These are phyloP conservation scores for Penstemon barbatus DNA, from an alignment of 257 asterid species.

Conservation along the genomic window DNA sequence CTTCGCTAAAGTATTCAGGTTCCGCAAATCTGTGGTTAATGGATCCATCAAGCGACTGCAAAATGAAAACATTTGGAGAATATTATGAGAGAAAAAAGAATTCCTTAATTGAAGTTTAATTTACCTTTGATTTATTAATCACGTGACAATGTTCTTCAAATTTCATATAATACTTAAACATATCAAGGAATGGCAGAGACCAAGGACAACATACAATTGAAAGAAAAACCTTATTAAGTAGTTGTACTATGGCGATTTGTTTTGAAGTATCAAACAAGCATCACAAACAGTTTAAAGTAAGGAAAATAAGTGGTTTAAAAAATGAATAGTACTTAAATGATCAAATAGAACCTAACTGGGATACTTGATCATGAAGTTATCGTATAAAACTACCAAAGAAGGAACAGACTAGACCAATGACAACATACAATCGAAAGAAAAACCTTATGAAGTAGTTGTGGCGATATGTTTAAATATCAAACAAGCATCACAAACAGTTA, in stretches of 20 bases:
- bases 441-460: neutral
- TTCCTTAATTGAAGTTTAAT: no score
- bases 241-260: neutral
- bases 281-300: conserved; percentile 14
- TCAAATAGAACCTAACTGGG: conserved; percentile 7
- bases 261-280: conserved; percentile 11
- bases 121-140: conserved; percentile 17
- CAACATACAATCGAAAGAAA: conserved; percentile 13
- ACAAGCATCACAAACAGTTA: conserved; percentile 14
- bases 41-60: conserved; percentile 93
- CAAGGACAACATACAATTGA: conserved; percentile 6
- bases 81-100: neutral
- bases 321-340: neutral
- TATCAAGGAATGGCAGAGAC: conserved; percentile 1
- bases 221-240: neutral
- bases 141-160: conserved; percentile 21
- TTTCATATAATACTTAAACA: conserved; percentile 1
- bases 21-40: conserved; percentile 85
- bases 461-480: conserved; percentile 9
- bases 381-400: conserved; percentile 7
- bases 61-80: conserved; percentile 18
- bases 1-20: conserved; percentile 90
- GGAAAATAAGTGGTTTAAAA: conserved; percentile 16
- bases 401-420: conserved; percentile 3
- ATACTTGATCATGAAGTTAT: neutral